Conservation (phyloP, 176 grass and related monocot genomes). For the Eleusine indica region DNA sequence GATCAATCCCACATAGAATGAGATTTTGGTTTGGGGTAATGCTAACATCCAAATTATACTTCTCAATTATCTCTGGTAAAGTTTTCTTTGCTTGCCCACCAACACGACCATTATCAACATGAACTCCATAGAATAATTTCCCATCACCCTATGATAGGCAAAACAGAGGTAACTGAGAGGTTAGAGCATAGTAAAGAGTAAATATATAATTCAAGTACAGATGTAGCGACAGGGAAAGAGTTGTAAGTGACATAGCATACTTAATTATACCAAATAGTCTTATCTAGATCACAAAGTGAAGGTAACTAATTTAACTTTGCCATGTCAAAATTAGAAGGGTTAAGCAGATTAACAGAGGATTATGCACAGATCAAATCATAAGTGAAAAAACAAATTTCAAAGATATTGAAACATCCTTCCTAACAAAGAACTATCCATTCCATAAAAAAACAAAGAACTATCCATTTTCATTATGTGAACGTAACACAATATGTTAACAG, state of each 20-base stretch:
- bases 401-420: background rate
- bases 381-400: background rate
- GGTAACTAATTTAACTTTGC: background rate
- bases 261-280: background rate
- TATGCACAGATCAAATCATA: background rate
- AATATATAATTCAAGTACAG: constrained; percentile 22
- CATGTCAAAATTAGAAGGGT: constrained; percentile 12
- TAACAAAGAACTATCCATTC: background rate
- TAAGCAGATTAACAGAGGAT: background rate
- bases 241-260: background rate
- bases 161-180: constrained; percentile 4
- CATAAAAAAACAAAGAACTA: background rate
- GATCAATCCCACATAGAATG: constrained; percentile 83
- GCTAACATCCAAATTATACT: constrained; percentile 76
- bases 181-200: background rate
- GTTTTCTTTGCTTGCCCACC: constrained; percentile 79
- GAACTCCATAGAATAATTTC: constrained; percentile 84
- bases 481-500: background rate
- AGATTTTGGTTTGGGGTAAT: constrained; percentile 98
- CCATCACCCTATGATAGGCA: constrained; percentile 75
- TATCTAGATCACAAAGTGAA: constrained; percentile 7
- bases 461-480: background rate
- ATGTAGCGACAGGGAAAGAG: background rate
- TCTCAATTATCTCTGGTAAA: constrained; percentile 92
- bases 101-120: constrained; percentile 96